A percentile compares a stretch with the other conserved stretches of the same genome.
Conservation (phyloP, 768 basidiomycete genomes). For the Coprinopsis sp. region DNA sequence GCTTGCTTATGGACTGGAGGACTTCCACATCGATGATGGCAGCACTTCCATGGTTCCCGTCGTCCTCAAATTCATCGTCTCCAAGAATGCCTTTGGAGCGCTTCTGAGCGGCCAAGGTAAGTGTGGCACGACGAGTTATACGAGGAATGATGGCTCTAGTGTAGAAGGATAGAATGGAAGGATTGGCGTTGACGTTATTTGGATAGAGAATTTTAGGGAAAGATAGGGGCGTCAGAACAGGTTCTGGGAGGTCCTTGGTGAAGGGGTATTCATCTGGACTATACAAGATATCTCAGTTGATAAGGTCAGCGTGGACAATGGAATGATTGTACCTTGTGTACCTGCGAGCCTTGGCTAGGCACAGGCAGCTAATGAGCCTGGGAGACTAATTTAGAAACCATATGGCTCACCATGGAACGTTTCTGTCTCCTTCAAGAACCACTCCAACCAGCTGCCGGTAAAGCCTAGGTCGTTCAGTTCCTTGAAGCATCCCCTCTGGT, state of each 20-base stretch:
- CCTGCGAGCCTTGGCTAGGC: conserved; percentile 83
- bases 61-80: conserved; percentile 76
- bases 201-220: conserved; percentile 78
- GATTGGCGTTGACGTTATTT: conserved; percentile 81
- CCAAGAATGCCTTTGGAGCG: conserved; percentile 63
- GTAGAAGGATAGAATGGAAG: conserved; percentile 87
- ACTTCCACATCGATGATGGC: conserved; percentile 94
- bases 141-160: conserved; percentile 81
- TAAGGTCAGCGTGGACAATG: background rate
- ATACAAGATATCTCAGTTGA: conserved; percentile 7
- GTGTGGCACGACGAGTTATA: conserved; percentile 73
- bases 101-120: conserved; percentile 59
- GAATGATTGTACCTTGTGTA: conserved; percentile 72
- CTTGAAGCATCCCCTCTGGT: conserved; percentile 71
- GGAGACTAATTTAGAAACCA: conserved; percentile 1
- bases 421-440: conserved; percentile 96
- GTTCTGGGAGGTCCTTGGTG: conserved; percentile 71
- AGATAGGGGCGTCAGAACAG: conserved; percentile 67
- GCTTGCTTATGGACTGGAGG: conserved; percentile 95
- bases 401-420: conserved; percentile 80
- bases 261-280: conserved; percentile 99
- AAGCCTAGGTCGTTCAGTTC: conserved; percentile 74
- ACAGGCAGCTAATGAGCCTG: conserved; percentile 5
- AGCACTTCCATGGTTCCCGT: conserved; percentile 96
- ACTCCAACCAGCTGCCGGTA: conserved; percentile 89